A percentile compares a stretch with the other conserved stretches of the same genome.
phyloP scores from a whole-genome alignment of 176 grass and related monocot species.

The Oryza meyeriana region DNA sequence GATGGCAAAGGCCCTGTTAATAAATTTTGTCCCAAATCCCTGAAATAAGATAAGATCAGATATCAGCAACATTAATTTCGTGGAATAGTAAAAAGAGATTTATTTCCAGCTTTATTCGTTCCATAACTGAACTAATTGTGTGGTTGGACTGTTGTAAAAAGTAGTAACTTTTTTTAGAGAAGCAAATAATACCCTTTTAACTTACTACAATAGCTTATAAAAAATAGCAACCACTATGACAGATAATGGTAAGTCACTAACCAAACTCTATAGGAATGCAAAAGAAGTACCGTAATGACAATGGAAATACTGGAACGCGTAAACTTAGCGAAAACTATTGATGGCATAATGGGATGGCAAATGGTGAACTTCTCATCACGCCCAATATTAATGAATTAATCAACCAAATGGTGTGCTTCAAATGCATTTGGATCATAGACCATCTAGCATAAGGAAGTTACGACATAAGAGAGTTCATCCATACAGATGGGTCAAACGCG shows the following conservation, averaged over 20 bases:
- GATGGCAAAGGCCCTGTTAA: constrained; percentile 70
- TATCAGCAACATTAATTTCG: not conserved
- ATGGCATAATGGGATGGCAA: not conserved
- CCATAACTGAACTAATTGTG: not conserved
- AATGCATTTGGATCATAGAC: not conserved
- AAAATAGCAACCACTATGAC: not conserved
- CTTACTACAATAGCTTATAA: not conserved
- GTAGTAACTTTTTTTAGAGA: not conserved
- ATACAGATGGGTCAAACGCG: constrained; percentile 58
- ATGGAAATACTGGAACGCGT: not conserved
- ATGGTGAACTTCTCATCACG: not conserved
- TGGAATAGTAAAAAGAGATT: not conserved
- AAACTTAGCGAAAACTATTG: not conserved
- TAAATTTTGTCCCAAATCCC: constrained; percentile 54
- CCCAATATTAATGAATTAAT: not conserved
- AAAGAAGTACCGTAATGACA: not conserved
- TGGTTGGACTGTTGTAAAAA: not conserved
- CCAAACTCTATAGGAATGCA: not conserved
- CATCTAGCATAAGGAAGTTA: not conserved
- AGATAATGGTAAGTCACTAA: not conserved
- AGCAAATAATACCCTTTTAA: not conserved
- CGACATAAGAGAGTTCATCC: not conserved
- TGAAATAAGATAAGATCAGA: constrained; percentile 36
- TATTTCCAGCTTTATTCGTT: not conserved
- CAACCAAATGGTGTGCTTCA: not conserved